Percentiles rank a stretch among this genome's conserved stretches.
Conservation (phyloP, 1,284 basidiomycete species). For the Cerioporus squamosus region DNA sequence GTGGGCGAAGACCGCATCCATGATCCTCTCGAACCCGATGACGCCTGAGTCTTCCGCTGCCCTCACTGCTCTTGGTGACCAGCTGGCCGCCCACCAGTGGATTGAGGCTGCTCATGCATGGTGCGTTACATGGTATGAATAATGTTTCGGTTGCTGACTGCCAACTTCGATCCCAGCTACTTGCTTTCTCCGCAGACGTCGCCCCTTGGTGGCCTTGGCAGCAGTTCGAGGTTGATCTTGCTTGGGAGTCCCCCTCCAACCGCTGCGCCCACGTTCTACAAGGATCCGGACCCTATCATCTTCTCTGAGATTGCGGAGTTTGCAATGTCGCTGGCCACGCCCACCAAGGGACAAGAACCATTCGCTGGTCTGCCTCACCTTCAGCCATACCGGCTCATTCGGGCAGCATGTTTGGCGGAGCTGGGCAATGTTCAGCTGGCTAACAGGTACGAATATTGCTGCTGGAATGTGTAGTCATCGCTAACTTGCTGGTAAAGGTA, state of each 20-base stretch:
- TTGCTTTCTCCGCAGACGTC: slow-evolving; percentile 87
- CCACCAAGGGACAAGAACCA: slow-evolving; percentile 84
- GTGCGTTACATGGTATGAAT: slow-evolving; percentile 45
- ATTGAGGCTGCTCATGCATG: slow-evolving; percentile 91
- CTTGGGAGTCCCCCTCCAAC: slow-evolving; percentile 69
- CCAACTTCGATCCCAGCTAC: slow-evolving; percentile 59
- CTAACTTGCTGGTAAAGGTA: slow-evolving; percentile 59
- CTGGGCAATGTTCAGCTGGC: slow-evolving; percentile 77
- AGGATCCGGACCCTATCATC: slow-evolving; percentile 81
- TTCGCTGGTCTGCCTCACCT: slow-evolving; percentile 86
- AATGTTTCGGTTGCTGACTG: slow-evolving; percentile 8
- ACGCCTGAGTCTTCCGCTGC: slow-evolving; percentile 70
- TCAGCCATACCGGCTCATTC: slow-evolving; percentile 87
- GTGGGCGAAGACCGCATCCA: slow-evolving; percentile 89
- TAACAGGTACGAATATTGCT: slow-evolving; percentile 55
- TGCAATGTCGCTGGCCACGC: slow-evolving; percentile 76
- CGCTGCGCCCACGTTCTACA: slow-evolving; percentile 55
- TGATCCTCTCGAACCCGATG: slow-evolving; percentile 81
- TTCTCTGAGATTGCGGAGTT: slow-evolving; percentile 95
- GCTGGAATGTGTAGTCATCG: neutral
- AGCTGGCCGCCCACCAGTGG: slow-evolving; percentile 73
- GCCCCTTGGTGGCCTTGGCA: slow-evolving; percentile 70
- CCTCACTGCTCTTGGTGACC: slow-evolving; percentile 88
- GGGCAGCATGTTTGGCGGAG: slow-evolving; percentile 81
- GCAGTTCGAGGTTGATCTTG: slow-evolving; percentile 66